These are phyloP conservation scores for Hemileccinum rubropunctum DNA, from an alignment of 768 basidiomycete species.

Conservation along the genomic window DNA sequence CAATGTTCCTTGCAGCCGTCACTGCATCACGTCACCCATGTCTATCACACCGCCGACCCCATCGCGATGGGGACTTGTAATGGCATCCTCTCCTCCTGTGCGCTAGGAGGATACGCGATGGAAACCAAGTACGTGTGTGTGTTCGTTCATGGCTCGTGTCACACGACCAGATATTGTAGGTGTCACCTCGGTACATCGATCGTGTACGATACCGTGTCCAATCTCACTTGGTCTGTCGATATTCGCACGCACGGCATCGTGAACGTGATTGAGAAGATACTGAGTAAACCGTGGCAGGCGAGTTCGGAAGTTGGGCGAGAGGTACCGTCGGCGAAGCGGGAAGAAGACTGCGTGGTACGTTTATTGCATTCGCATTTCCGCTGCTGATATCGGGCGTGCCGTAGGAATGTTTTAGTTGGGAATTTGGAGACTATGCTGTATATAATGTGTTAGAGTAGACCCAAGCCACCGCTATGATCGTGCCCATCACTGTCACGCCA, in stretches of 20 bases:
- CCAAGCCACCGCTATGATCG: constrained; percentile 48
- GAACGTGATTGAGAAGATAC: constrained; percentile 69
- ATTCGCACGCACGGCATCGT: constrained; percentile 79
- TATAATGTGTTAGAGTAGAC: not conserved
- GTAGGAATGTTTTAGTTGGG: constrained; percentile 72
- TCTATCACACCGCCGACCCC: constrained; percentile 94
- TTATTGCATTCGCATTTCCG: not conserved
- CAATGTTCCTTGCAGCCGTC: constrained; percentile 49
- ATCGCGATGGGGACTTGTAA: constrained; percentile 90
- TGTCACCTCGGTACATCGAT: constrained; percentile 88
- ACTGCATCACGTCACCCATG: constrained; percentile 78
- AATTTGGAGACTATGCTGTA: constrained; percentile 49
- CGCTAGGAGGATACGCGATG: constrained; percentile 86
- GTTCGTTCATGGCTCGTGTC: not conserved
- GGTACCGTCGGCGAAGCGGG: constrained; percentile 51
- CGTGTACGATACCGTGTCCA: constrained; percentile 88
- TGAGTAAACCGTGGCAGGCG: constrained; percentile 69
- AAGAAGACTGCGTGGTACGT: constrained; percentile 74
- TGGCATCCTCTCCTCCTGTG: constrained; percentile 77
- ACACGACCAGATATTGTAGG: constrained; percentile 30
- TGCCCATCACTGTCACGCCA: constrained; percentile 49
- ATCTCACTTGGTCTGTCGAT: constrained; percentile 82
- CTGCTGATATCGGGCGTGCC: not conserved
- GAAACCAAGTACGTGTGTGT: constrained; percentile 56
- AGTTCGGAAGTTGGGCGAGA: constrained; percentile 59